phyloP scores from a whole-genome alignment of 805 yeast genomes.

The Torulaspora delbrueckii region DNA sequence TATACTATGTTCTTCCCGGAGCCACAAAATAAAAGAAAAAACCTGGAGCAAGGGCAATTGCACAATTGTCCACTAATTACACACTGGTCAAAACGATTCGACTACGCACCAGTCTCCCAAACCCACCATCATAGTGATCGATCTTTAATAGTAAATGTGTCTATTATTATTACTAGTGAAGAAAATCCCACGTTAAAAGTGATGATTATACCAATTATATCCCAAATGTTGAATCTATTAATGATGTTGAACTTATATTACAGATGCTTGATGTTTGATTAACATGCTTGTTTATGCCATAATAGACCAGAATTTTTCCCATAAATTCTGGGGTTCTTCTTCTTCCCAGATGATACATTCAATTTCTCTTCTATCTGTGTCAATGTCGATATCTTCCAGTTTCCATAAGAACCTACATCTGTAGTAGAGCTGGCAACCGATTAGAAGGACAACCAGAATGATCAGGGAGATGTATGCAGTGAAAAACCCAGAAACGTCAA shows the following conservation, averaged over 20 bases:
- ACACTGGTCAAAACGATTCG: neutral
- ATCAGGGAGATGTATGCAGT: slow-evolving; percentile 61
- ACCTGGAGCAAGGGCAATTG: neutral
- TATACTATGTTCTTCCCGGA: neutral
- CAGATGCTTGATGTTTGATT: neutral
- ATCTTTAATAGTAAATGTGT: neutral
- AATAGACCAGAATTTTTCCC: slow-evolving; percentile 52
- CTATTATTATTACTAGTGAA: neutral
- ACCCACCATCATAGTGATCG: neutral
- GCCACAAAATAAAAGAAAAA: neutral
- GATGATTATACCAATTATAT: neutral
- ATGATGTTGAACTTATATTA: neutral
- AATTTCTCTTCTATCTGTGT: slow-evolving; percentile 55
- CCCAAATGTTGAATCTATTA: neutral
- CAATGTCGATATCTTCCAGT: slow-evolving; percentile 59
- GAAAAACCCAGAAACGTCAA: slow-evolving; percentile 53
- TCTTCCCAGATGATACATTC: slow-evolving; percentile 55
- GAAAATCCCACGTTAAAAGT: neutral
- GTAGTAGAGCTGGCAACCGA: slow-evolving; percentile 47
- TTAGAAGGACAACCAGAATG: slow-evolving; percentile 47
- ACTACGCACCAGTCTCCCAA: neutral
- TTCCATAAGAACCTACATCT: slow-evolving; percentile 43
- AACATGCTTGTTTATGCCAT: slow-evolving; percentile 14
- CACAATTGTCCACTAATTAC: neutral
- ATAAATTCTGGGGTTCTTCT: slow-evolving; percentile 44